These are phyloP conservation scores for Buddleja alternifolia DNA, from an alignment of 257 asterid species.

Conservation along the genomic window DNA sequence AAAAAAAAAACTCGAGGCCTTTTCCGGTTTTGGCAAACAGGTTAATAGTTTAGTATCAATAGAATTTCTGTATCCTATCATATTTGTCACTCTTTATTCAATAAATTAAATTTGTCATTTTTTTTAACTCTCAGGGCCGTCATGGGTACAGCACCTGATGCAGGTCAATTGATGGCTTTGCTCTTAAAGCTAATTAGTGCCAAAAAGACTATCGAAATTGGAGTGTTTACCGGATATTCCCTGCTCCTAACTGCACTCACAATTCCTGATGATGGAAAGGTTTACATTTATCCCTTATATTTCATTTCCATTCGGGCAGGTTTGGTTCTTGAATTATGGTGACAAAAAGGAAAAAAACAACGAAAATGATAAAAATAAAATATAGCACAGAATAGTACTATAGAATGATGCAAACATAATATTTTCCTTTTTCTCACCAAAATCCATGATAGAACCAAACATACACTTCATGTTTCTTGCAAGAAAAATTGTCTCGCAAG, in stretches of 20 bases:
- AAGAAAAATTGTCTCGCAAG: not conserved
- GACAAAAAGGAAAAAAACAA: no score
- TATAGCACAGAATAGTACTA: no score
- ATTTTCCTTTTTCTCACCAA: no score
- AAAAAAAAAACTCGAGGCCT: no score
- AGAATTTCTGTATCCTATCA: not conserved
- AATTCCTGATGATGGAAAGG: slow-evolving; percentile 69
- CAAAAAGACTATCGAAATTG: slow-evolving; percentile 56
- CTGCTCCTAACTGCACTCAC: slow-evolving; percentile 59
- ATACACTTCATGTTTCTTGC: slow-evolving; percentile 2
- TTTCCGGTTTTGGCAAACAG: no score
- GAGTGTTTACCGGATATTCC: slow-evolving; percentile 71
- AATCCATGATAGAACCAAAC: no score
- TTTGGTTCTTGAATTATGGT: no score
- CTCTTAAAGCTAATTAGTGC: slow-evolving; percentile 47
- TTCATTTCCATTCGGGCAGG: no score
- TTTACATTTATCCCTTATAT: not conserved
- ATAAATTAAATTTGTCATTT: not conserved
- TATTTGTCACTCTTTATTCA: not conserved
- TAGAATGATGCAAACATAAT: no score
- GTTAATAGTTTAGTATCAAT: not conserved
- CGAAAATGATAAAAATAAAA: no score
- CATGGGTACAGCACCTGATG: slow-evolving; percentile 56
- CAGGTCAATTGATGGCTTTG: slow-evolving; percentile 54
- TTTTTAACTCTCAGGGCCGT: slow-evolving; percentile 29